Evolutionary conservation across 2,329 filamentous ascomycete genomes (phyloP), one percentile per base, ranked within the genome.

Genomic region (Claviceps africana): DNA sequence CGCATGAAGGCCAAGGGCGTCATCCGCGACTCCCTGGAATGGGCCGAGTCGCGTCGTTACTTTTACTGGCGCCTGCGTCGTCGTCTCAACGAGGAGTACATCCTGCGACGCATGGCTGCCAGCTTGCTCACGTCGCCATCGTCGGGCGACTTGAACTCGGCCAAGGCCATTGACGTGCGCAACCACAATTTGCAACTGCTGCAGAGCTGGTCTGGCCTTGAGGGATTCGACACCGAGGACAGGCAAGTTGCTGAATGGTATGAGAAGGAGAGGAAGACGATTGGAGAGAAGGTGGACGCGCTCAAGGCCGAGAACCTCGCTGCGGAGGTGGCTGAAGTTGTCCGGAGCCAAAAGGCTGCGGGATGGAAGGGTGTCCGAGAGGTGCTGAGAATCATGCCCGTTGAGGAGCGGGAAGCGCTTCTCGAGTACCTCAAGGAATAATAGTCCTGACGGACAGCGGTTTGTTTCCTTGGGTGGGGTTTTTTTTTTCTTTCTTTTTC

Each of bases 11-110:
- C 93, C 70, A 98, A 98, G 83, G 86, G 89, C 56, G 84, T 86
- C 53, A 95, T 98, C 63, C 88, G 93, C 57, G 80, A 86, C 61
- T 73, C 82, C 13, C 78, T 98, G 42, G 79, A 85, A 63, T 97
- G 91, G 93, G 77, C 81, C 67, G 86, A 95, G 61, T 84, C 91
- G 10, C 85, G 93, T 58, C 85, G 91, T 65, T 97, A 93, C 87
- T 97, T 98, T 78, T 98, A 97, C 85, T 98, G 94, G 93, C 91
- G 93, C 71, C 84, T 96, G 56, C 90, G 94, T 70, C 86, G 93
- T 67, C 83, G 93, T 72, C 78, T 98, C 66, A 97, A 94, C 71
- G 93, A 98, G 74, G 93, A 98, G 73, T 88, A 94, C 70, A 88
- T 98, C 61, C 78, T 98, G 68, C 93, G 90, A 74, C 88, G 88